Conservation (phyloP, 176 grass and related monocot genomes). For the Raddia distichophylla region DNA sequence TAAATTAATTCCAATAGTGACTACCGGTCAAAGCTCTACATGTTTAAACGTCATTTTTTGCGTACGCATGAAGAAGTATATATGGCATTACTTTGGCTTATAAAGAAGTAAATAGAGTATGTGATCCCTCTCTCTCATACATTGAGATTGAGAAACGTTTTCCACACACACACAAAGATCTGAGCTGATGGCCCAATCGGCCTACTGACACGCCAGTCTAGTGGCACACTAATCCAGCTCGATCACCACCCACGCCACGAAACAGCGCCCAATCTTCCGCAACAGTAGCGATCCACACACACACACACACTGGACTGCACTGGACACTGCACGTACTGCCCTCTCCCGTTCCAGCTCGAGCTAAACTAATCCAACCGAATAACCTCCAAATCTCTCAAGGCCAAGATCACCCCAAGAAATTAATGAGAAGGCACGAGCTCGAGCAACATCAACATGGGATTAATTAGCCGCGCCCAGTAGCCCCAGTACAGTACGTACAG, state of each 20-base stretch:
- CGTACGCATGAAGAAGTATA: too few species aligned
- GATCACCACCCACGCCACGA: background rate
- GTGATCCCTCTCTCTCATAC: background rate
- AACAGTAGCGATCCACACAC: background rate
- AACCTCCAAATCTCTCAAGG: background rate
- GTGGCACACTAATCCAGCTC: slow-evolving; percentile 21
- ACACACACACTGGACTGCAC: background rate
- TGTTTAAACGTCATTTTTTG: too few species aligned
- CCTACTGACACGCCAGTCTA: slow-evolving; percentile 1
- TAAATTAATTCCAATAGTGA: too few species aligned
- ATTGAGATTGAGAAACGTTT: background rate
- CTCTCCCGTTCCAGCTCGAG: background rate
- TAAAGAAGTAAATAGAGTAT: too few species aligned
- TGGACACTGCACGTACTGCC: background rate
- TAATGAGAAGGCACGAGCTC: background rate
- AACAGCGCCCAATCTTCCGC: background rate
- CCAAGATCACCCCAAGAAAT: background rate
- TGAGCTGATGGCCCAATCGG: background rate
- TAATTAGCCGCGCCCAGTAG: background rate
- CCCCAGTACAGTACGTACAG: slow-evolving; percentile 3
- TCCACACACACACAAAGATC: background rate
- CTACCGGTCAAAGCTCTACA: too few species aligned
- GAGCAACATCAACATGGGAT: slow-evolving; percentile 32
- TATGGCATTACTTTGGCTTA: too few species aligned
- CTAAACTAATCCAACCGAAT: background rate